Conservation (phyloP, 257 asterid genomes). For the Rubia yunnanensis region DNA sequence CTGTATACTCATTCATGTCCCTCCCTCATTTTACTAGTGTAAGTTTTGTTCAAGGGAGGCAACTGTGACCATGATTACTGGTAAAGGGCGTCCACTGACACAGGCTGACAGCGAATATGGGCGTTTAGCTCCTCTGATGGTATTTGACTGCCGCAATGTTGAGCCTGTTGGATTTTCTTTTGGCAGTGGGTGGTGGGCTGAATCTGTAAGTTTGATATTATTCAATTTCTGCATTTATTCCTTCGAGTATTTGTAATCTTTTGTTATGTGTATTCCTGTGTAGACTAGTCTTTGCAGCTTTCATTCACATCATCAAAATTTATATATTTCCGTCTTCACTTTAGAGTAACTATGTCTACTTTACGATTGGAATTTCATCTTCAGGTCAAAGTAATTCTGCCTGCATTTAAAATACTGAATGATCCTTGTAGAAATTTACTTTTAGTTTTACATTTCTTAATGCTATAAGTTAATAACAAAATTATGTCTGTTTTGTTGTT, state of each 20-base stretch:
- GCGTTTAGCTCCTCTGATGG: conserved; percentile 24
- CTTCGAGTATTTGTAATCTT: background rate
- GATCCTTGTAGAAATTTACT: background rate
- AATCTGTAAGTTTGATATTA: conserved; percentile 51
- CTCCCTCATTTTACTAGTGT: conserved; percentile 40
- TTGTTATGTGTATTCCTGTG: background rate
- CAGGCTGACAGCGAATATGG: conserved; percentile 47
- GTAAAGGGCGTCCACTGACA: conserved; percentile 70
- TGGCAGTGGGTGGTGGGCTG: conserved; percentile 74
- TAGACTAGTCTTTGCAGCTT: background rate
- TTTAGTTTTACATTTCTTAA: too few species aligned
- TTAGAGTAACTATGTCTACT: background rate
- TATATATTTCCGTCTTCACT: background rate
- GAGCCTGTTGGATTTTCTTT: conserved; percentile 51
- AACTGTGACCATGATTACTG: conserved; percentile 59
- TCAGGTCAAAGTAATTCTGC: background rate
- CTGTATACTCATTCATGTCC: background rate
- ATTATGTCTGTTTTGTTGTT: background rate
- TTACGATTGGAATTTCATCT: background rate
- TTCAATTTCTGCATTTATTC: conserved; percentile 1
- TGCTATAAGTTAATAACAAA: too few species aligned
- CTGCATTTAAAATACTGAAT: background rate
- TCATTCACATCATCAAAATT: background rate
- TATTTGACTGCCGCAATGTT: conserved; percentile 25
- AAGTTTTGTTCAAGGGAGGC: conserved; percentile 90